phyloP scores from a whole-genome alignment of 805 yeast species.

The Teunomyces pallodes region DNA sequence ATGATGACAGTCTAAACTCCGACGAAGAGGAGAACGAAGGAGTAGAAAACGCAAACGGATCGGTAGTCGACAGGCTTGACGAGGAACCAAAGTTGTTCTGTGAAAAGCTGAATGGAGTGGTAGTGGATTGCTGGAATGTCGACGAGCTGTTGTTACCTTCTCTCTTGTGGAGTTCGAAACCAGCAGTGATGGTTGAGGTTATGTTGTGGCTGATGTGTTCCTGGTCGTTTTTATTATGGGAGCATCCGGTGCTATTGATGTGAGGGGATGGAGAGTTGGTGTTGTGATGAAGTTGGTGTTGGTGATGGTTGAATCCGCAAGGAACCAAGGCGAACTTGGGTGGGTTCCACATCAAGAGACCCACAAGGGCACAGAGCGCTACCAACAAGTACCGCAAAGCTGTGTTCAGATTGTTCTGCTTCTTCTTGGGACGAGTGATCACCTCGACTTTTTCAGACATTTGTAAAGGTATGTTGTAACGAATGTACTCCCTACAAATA shows the following conservation, averaged over 20 bases:
- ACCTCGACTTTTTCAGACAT: not conserved
- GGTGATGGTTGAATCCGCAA: not conserved
- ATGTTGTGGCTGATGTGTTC: not conserved
- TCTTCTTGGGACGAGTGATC: not conserved
- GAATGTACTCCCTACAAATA: not conserved
- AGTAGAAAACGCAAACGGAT: not conserved
- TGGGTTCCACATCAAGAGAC: not conserved
- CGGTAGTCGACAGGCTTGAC: not conserved
- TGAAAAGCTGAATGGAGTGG: not conserved
- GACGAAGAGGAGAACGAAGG: not conserved
- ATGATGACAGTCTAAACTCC: not conserved
- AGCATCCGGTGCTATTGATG: not conserved
- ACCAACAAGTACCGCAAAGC: not conserved
- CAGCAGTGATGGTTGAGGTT: not conserved
- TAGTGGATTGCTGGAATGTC: not conserved
- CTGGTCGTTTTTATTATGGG: not conserved
- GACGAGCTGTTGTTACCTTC: not conserved
- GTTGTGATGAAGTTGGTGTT: not conserved
- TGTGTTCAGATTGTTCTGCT: not conserved
- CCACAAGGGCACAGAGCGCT: not conserved
- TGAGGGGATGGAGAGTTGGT: not conserved
- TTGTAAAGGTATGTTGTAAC: not conserved
- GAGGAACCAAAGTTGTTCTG: not conserved
- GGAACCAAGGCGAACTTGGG: not conserved
- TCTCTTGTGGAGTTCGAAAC: not conserved